Evolutionary conservation across 208 protist species (phyloP), one percentile per base, ranked within the genome.

Genomic region (Leishmania guyanensis): DNA sequence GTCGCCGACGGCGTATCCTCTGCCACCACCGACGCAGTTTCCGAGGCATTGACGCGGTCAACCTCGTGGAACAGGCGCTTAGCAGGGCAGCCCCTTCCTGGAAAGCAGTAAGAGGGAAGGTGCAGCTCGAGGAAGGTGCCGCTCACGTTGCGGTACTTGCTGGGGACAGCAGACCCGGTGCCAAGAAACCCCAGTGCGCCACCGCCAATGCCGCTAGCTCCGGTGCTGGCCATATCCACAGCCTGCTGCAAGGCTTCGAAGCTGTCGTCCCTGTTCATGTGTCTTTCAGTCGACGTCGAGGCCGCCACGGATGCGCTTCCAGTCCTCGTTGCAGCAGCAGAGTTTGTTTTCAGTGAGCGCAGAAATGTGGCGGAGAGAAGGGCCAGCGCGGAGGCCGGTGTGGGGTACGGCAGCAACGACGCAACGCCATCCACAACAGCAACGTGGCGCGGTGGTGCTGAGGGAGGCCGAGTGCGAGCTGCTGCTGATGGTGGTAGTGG

Each of bases 131-230:
- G 75, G 66, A 84, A 93, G 58, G 92, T 87, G 39, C 92, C 92
- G 75, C 93, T 96, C 48, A 97, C 95, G 77, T 97, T 98, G 22
- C 95, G 86, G 78, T 98, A 97, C 81, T 98, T 98, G 82, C 93
- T 95, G 16, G 95, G 95, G 3, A 98, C 82, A 26, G 95, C 92
- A 43, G 95, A 97, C 26, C 93, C 95, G 5, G 95, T 98, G 4
- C 95, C 95, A 20, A 97, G 82, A 78, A 98, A 98, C 6, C 90
- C 87, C 22, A 97, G 78, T 1, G 90, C 89, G n/a, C 93, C 93
- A 77, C 84, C 84, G 16, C 83, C 74, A 39, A 20, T 36, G 20
- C 5, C 65, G 33, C 3, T 2, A 29, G 29, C 16, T 51, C 64
- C 69, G 5, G 51, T 36, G 26, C 46, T 17, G 9, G 12, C 3